Conservation (phyloP, 495 filamentous ascomycete species). For the Pyrenula massariospora region DNA sequence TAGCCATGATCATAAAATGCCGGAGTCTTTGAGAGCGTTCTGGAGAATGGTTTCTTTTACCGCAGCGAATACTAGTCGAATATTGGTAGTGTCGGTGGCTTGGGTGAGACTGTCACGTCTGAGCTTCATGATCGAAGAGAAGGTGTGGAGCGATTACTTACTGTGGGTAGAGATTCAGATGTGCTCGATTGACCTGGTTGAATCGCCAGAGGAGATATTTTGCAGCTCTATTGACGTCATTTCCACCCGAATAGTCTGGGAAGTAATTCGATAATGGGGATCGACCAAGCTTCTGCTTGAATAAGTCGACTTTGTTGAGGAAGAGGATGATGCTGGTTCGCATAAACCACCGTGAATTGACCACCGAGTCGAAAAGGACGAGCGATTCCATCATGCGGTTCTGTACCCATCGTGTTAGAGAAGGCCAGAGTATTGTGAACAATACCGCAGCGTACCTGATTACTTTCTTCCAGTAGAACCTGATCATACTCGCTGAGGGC, state of each 20-base stretch:
- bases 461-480: conserved; percentile 89
- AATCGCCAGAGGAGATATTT: conserved; percentile 98
- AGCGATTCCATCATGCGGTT: conserved; percentile 99
- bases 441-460: conserved; percentile 54
- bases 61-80: conserved; percentile 92
- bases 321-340: conserved; percentile 96
- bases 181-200: conserved; percentile 94
- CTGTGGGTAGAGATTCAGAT: conserved; percentile 96
- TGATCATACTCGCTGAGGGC: conserved; percentile 98
- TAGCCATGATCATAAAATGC: conserved; percentile 62
- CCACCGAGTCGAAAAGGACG: conserved; percentile 95
- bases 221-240: conserved; percentile 93
- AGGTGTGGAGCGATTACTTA: conserved; percentile 36
- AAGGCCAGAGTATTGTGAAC: conserved; percentile 12
- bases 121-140: conserved; percentile 19
- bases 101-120: conserved; percentile 65
- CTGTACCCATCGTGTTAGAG: too few relatives aligned
- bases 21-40: conserved; percentile 95
- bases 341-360: conserved; percentile 99
- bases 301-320: conserved; percentile 96
- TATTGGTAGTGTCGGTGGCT: conserved; percentile 97
- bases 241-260: conserved; percentile 93
- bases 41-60: conserved; percentile 98
- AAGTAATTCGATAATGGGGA: conserved; percentile 90
- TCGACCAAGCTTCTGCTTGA: conserved; percentile 83